Evolutionary conservation across 73 alveolate genomes (phyloP), one percentile per base, ranked within the genome.

Genomic region (Paramecium sexaurelia): DNA sequence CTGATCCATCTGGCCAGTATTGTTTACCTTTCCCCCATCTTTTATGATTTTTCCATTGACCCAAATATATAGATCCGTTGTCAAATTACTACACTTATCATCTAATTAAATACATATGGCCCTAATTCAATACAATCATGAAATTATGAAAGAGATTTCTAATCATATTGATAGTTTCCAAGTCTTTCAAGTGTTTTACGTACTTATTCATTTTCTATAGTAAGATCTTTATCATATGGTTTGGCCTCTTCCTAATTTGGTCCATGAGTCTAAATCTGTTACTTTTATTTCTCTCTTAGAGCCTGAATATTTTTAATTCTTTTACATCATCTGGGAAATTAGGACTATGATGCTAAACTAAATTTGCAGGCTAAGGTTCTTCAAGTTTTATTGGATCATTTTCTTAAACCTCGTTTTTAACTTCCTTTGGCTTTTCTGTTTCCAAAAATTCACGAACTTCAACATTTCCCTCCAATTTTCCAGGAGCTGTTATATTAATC

Each of bases 1-100:
- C 91, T 85, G 95, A 91, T 24, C 98, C 98, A 82, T 95, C 95
- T 20, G 96, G 92, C 92, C 94, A 95, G 85, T 85, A 91, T 84
- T 93, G 91, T 75, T 75, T 93, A 3, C 98, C 98, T 55, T 91
- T 91, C 10, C 98, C 98, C 37, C 92, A 88, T 51, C 97, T 69
- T 89, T 88, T 55, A 6, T 94, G 95, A 22, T 93, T 84, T 27
- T 86, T 87, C 98, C 98, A 95, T 75, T 95, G 75, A 26, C 98
- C 98, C 2, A 92, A 95, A 93, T 95, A 95, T 19, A 88, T 82
- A 3, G 91, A 69, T 26, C 91, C 94, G 71, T 71, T 88, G n/a
- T 88, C 91, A 69, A 88, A 88, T 69, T 69, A 29, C 90, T 78
- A 41, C 2, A 10, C 15, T 37, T 15, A 17, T 24, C 15, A 71